phyloP scores from a whole-genome alignment of 441 rosid genomes.

The Aleurites moluccanus region DNA sequence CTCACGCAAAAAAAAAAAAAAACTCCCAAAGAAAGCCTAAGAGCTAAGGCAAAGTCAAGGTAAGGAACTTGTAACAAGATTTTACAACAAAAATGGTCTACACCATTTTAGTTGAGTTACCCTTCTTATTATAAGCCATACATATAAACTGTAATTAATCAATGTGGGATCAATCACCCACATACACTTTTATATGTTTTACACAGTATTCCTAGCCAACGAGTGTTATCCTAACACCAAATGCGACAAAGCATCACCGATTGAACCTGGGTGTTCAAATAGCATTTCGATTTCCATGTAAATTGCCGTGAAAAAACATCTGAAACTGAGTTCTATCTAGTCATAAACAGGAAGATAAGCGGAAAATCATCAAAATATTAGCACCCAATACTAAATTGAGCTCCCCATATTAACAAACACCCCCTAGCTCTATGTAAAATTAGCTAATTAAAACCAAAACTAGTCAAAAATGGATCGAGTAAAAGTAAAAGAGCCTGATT shows the following conservation, averaged over 20 bases:
- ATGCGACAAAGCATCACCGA: slow-evolving; percentile 2
- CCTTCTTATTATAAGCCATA: no score
- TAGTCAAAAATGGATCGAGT: not conserved
- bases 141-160: no score
- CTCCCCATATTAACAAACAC: not conserved
- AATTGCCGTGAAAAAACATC: not conserved
- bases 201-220: not conserved
- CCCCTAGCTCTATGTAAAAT: not conserved
- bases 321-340: not conserved
- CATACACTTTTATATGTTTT: no score
- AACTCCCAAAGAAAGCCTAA: no score
- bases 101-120: no score
- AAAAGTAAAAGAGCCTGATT: not conserved
- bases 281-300: not conserved
- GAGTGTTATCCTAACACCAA: not conserved
- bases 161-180: no score
- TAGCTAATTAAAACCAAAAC: not conserved
- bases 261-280: not conserved
- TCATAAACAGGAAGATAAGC: not conserved
- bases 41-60: no score
- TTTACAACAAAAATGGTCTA: no score
- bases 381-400: not conserved
- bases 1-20: no score
- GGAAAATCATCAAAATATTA: not conserved
- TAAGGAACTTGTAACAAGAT: no score